Base-by-base conservation (phyloP, 805 yeast species). In the Wickerhamomyces canadensis region DNA sequence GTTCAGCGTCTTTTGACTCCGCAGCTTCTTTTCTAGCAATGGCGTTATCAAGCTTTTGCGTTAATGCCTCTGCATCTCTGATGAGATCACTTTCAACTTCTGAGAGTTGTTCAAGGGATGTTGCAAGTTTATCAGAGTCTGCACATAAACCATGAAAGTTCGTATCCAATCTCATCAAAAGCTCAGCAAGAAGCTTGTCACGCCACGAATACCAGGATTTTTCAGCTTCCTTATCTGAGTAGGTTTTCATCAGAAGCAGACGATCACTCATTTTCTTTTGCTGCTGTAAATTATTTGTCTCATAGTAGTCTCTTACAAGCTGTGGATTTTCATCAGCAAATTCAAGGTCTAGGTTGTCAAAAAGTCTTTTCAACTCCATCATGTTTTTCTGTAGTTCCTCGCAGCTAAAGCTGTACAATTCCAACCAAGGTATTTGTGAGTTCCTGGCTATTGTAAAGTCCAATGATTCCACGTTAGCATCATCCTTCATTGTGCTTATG, bases 391-490 rank as follows among this genome's bases (percentile, higher is more conserved):
- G 56, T 12, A 55, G 22, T 30, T 53, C 58, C 18, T 40, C 45
- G 42, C 59, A 55, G 32, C 59, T 52, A 34, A 55, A 55, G 19
- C 43, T 45, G 27, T 45, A 49, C 1, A 55, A 41, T 18, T 53
- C 59, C 6, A 55, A 24, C 55, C 55, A 52, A 6, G 59, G 59
- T 4, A 52, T 14, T 18, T 47, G 47, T 2, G 52, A 37, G 19
- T 39, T 40, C 19, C 39, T 49, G 4, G 58, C 54, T 16, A 49
- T 40, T 8, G 44, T 40, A 31, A 36, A 54, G 19, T 53, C 56
- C 19, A 45, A 21, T 6, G 36, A 33, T 4, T 31, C 16, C 3
- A 42, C 31, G 0, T 27, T 11, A 4, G 41, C 30, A 4, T 31
- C 18, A 3, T 38, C 34, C 4, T 34, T 14, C 2, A 40, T 11